Evolutionary conservation across 2,329 filamentous ascomycete genomes (phyloP).

Genomic region (Beauveria medogensis): DNA sequence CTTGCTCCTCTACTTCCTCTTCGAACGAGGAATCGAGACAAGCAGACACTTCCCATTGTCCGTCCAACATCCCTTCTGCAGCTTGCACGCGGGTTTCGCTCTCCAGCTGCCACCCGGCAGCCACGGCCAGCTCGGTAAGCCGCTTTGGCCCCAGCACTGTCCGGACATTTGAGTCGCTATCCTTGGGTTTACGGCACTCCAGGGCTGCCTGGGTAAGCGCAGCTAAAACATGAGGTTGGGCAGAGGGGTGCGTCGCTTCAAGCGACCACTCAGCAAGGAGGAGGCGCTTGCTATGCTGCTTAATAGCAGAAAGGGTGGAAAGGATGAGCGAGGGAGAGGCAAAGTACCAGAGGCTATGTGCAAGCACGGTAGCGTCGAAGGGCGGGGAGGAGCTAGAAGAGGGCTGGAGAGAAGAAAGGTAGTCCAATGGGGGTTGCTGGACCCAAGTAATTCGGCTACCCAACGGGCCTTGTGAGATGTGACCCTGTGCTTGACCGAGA

Average conservation of each 20-base stretch:
- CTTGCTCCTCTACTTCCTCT: conserved; percentile 10
- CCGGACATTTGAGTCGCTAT: conserved; percentile 11
- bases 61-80: conserved; percentile 13
- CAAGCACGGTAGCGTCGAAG: conserved; percentile 12
- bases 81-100: conserved; percentile 11
- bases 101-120: conserved; percentile 13
- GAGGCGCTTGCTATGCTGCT: conserved; percentile 14
- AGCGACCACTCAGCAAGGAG: conserved; percentile 14
- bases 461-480: conserved; percentile 13
- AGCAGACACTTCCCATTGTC: conserved; percentile 15
- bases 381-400: not conserved
- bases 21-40: conserved; percentile 12
- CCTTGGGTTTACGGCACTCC: conserved; percentile 10
- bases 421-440: not conserved
- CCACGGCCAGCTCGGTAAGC: not conserved
- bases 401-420: not conserved
- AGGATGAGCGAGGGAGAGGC: conserved; percentile 11
- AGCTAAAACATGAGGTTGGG: conserved; percentile 14
- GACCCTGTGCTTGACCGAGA: conserved; percentile 12
- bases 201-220: conserved; percentile 13
- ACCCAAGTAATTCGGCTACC: conserved; percentile 8
- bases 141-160: conserved; percentile 1
- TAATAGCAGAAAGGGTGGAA: conserved; percentile 12
- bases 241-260: not conserved
- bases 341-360: conserved; percentile 14